Percentiles rank a stretch among this genome's conserved stretches.
Evolutionary conservation across 1,284 basidiomycete genomes (phyloP).

Genomic region (Puccinia horiana): DNA sequence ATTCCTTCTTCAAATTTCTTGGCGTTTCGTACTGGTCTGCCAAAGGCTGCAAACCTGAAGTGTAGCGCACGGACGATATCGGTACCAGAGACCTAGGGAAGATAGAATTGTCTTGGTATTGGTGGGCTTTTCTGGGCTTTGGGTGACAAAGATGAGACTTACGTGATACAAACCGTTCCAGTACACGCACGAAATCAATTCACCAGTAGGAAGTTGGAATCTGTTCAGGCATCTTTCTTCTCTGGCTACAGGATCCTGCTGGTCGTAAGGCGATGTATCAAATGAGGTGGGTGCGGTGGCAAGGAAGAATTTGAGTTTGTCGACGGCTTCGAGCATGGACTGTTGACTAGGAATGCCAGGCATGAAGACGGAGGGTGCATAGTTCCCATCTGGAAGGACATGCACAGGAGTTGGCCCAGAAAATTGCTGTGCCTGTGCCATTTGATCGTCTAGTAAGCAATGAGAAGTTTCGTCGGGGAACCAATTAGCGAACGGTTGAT

Average conservation of each 20-base stretch:
- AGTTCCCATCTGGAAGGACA: constrained; percentile 47
- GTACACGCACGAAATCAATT: constrained; percentile 82
- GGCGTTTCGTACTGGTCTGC: constrained; percentile 71
- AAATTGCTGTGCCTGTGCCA: constrained; percentile 48
- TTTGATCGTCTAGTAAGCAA: constrained; percentile 30
- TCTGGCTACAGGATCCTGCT: constrained; percentile 51
- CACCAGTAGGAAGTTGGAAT: constrained; percentile 78
- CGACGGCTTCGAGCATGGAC: constrained; percentile 59
- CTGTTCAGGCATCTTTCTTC: constrained; percentile 66
- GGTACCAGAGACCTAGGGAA: constrained; percentile 39
- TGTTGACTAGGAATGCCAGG: constrained; percentile 48
- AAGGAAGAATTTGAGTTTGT: constrained; percentile 79
- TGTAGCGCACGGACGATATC: constrained; percentile 73
- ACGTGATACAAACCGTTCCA: constrained; percentile 83
- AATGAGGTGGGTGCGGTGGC: constrained; percentile 68
- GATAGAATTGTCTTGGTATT: not conserved
- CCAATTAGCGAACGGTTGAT: constrained; percentile 45
- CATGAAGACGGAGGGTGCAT: constrained; percentile 46
- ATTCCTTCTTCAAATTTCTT: constrained; percentile 92
- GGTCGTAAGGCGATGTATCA: constrained; percentile 53
- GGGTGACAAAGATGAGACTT: constrained; percentile 46
- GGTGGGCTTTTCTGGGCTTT: not conserved
- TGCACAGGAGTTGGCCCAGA: constrained; percentile 49
- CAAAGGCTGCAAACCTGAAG: constrained; percentile 86
- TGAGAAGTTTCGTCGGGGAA: constrained; percentile 15